Evolutionary conservation across 108 stramenopile genomes (phyloP), one percentile per base, ranked within the genome.

Genomic region (Nitzschia sp.): DNA sequence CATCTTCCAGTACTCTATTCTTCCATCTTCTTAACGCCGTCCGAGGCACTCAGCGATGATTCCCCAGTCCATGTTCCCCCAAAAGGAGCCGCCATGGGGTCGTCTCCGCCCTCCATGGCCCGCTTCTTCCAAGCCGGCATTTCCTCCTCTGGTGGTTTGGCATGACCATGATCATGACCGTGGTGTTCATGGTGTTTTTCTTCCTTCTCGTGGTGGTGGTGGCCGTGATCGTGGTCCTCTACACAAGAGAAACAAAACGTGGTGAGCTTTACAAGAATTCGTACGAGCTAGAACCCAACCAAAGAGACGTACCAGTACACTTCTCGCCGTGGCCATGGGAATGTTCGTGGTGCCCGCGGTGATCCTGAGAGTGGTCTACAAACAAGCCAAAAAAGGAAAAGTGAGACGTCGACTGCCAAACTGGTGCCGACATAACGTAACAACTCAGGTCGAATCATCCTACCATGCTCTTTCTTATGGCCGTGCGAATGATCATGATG

Each of bases 91-190:
- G 82, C 83, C 51, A 60, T 76, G 8, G 86, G 82, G 61, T 88
- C 86, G 13, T 64, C 68, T 4, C 80, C 85, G 26, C 54, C 58
- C 31, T 85, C 73, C 79, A 85, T 62, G 26, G 85, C 85, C 30
- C 62, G 59, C 75, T 83, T 87, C 72, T 92, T 92, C 91, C 91
- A 92, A 0, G 79, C 86, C 6, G 91, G 91, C 30, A 89, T 70
- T 0, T 87, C 76, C 4, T 75, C 63, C 3, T 78, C 57, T 3
- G 72, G 6, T 34, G 29, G 33, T 1, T 68, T 29, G 23, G 68
- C 46, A 55, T 36, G 2, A 11, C 58, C 62, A 28, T 72, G 54
- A 6, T 32, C 56, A 47, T 78, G 72, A 0, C 25, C 33, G 45
- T 61, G 60, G 19, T 53, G 57, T 26, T 71, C 60, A 30, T 71